Conservation (phyloP, 495 filamentous ascomycete species). For the Penicillium dipodomyicola region DNA sequence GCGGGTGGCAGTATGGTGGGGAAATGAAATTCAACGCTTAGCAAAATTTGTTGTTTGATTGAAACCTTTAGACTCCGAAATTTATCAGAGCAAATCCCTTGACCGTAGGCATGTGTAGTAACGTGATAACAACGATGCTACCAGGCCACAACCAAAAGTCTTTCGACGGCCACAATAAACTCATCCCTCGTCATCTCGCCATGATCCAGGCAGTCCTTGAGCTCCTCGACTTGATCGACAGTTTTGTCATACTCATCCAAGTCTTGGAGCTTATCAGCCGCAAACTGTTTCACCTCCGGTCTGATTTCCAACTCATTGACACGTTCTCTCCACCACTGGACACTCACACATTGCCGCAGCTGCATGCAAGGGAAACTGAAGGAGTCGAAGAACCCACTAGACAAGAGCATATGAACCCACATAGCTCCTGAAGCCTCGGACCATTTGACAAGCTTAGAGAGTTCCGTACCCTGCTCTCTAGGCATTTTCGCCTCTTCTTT, state of each 20-base stretch:
- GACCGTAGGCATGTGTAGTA: neutral
- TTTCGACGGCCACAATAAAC: slow-evolving; percentile 17
- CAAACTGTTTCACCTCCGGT: slow-evolving; percentile 8
- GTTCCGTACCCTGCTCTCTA: no score
- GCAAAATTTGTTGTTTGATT: no score
- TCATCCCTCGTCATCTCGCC: slow-evolving; percentile 11
- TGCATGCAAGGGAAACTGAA: slow-evolving; percentile 16
- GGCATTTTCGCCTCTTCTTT: neutral
- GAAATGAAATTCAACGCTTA: no score
- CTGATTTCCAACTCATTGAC: slow-evolving; percentile 10
- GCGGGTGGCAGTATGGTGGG: no score
- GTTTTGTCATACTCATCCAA: slow-evolving; percentile 6
- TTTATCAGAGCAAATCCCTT: no score
- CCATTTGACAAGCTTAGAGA: no score
- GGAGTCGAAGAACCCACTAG: slow-evolving; percentile 21
- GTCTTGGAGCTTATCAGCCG: slow-evolving; percentile 4
- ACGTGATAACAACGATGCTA: neutral
- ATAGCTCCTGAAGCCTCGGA: no score
- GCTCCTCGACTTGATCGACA: slow-evolving; percentile 2
- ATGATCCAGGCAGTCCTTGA: slow-evolving; percentile 4
- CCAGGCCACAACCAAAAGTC: neutral
- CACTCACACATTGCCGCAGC: slow-evolving; percentile 19
- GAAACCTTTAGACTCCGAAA: no score
- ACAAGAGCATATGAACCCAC: slow-evolving; percentile 28
- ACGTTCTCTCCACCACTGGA: slow-evolving; percentile 15